A percentile compares a stretch with the other conserved stretches of the same genome.
These are phyloP conservation scores for Sambucus nigra DNA, from an alignment of 129 eudicot genomes.

Conservation along the genomic window DNA sequence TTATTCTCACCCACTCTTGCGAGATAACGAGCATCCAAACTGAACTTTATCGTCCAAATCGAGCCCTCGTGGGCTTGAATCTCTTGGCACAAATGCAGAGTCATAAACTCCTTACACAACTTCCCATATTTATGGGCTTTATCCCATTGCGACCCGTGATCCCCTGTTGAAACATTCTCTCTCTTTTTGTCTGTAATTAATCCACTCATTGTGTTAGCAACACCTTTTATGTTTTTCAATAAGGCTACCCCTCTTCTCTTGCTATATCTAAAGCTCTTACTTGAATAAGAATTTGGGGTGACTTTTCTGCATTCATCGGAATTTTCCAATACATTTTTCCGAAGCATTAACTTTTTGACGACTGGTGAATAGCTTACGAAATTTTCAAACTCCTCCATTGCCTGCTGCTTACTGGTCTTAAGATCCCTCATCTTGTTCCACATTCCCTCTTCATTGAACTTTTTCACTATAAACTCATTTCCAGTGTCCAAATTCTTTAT, in stretches of 20 bases:
- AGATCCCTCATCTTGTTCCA: conserved; percentile 29
- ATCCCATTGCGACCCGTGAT: conserved; percentile 33
- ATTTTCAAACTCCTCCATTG: conserved; percentile 34
- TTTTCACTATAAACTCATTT: too few species aligned
- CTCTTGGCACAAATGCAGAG: too few species aligned
- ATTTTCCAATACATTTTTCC: conserved; percentile 26
- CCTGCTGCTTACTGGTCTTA: conserved; percentile 18
- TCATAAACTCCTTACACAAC: conserved; percentile 27
- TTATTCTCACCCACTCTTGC: conserved; percentile 33
- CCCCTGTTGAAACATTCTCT: conserved; percentile 11
- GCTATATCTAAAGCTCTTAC: conserved; percentile 17
- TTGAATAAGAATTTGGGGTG: conserved; percentile 14
- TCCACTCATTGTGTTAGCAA: too few species aligned
- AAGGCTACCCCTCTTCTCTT: too few species aligned
- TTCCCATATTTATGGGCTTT: conserved; percentile 26
- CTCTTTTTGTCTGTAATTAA: conserved; percentile 4
- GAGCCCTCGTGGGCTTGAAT: too few species aligned
- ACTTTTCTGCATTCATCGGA: conserved; percentile 13
- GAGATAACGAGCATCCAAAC: conserved; percentile 26
- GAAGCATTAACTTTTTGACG: conserved; percentile 21
- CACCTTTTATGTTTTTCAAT: too few species aligned
- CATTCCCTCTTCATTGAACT: conserved; percentile 10
- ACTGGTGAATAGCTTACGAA: conserved; percentile 20
- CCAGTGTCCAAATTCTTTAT: too few species aligned
- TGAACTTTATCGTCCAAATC: conserved; percentile 34